Conservation (phyloP, 805 yeast genomes). For the Candida tibetensis region DNA sequence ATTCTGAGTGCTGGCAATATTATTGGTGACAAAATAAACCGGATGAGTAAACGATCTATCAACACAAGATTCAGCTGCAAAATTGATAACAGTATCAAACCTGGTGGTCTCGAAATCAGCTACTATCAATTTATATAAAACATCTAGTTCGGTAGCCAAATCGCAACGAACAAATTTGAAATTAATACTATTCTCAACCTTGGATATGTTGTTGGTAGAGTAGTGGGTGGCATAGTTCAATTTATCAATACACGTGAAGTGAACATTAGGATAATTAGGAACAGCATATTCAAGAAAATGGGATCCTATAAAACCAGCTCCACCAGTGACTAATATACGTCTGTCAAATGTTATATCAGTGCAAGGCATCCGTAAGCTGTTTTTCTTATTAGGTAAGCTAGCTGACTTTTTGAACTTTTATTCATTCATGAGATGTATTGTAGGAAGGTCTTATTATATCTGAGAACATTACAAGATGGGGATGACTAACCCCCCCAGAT, state of each 20-base stretch:
- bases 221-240: slow-evolving; percentile 44
- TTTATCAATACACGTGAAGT: slow-evolving; percentile 45
- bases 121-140: slow-evolving; percentile 17
- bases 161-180: slow-evolving; percentile 33
- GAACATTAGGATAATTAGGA: slow-evolving; percentile 22
- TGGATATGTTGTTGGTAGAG: slow-evolving; percentile 21
- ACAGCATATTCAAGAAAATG: slow-evolving; percentile 41
- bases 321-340: slow-evolving; percentile 49
- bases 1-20: slow-evolving; percentile 46
- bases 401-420: too few species aligned
- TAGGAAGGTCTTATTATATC: too few species aligned
- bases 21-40: slow-evolving; percentile 40
- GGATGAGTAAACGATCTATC: slow-evolving; percentile 50
- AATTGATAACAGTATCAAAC: slow-evolving; percentile 41
- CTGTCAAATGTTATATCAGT: slow-evolving; percentile 9
- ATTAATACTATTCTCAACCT: slow-evolving; percentile 13
- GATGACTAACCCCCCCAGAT: too few species aligned
- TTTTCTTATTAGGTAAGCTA: too few species aligned
- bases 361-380: too few species aligned
- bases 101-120: slow-evolving; percentile 13
- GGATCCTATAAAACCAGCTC: slow-evolving; percentile 58
- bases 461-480: too few species aligned
- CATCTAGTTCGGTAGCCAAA: slow-evolving; percentile 25
- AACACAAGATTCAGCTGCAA: slow-evolving; percentile 58
- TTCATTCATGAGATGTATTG: too few species aligned